Conservation (phyloP, 192 early-diverging fungal species). For the Borealophlyctis nickersoniae region DNA sequence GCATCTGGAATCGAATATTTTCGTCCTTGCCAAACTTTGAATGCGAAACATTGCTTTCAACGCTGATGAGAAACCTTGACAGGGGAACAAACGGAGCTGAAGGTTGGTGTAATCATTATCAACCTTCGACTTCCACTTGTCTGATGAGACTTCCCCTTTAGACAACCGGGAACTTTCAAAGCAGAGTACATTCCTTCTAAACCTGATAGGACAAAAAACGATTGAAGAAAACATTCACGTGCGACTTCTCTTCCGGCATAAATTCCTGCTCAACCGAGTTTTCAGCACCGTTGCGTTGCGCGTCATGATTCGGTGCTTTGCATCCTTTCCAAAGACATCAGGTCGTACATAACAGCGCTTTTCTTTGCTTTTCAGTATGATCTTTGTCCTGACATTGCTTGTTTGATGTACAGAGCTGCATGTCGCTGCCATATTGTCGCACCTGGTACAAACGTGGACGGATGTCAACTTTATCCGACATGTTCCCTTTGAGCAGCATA, state of each 20-base stretch:
- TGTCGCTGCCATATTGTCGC: not conserved
- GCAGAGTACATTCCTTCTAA: not conserved
- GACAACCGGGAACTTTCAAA: no score
- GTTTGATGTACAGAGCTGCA: not conserved
- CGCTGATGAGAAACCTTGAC: no score
- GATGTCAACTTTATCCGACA: not conserved
- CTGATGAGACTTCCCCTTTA: no score
- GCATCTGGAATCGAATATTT: no score
- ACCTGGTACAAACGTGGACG: not conserved
- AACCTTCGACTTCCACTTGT: no score
- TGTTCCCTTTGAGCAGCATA: not conserved
- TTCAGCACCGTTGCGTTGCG: not conserved
- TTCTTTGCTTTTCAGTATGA: not conserved
- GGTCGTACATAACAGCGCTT: not conserved
- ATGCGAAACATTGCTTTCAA: no score
- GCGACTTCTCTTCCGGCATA: not conserved
- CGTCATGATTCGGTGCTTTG: not conserved
- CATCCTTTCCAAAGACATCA: not conserved
- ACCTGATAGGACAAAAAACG: not conserved
- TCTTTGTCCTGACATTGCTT: not conserved
- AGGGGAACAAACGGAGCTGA: no score
- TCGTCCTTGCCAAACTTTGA: no score
- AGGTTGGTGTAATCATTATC: no score
- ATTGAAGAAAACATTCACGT: not conserved
- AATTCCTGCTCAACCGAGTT: not conserved